These are phyloP conservation scores for Ottelia alismoides DNA, from an alignment of 106 monocot genomes.

Conservation along the genomic window DNA sequence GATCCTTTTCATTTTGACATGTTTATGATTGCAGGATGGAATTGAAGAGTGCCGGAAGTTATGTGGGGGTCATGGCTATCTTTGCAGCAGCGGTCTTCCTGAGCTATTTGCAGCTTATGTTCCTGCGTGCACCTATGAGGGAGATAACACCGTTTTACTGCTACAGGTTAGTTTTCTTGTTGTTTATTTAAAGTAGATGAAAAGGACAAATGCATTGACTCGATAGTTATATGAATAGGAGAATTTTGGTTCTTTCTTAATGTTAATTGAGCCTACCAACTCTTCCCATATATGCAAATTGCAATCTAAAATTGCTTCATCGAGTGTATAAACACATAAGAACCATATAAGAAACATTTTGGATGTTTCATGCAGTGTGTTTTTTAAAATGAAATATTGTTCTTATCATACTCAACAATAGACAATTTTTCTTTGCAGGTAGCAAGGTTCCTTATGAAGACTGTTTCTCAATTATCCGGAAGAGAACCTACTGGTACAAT, in stretches of 20 bases:
- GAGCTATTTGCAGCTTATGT: constrained; percentile 95
- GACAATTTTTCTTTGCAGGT: constrained; percentile 54
- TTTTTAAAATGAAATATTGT: too few species aligned
- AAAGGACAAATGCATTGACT: too few species aligned
- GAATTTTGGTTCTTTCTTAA: too few species aligned
- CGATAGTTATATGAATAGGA: too few species aligned
- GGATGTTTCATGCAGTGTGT: neutral
- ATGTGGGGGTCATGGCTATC: constrained; percentile 96
- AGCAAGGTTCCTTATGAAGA: constrained; percentile 94
- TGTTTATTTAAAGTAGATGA: too few species aligned
- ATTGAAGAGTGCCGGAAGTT: constrained; percentile 98
- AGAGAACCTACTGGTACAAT: constrained; percentile 61
- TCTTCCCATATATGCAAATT: too few species aligned
- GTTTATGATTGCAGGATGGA: constrained; percentile 48
- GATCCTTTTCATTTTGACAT: too few species aligned
- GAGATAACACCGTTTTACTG: constrained; percentile 82
- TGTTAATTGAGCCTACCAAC: too few species aligned
- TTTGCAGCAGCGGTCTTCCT: constrained; percentile 97
- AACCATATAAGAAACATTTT: too few species aligned
- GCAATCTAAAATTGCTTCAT: too few species aligned
- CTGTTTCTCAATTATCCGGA: constrained; percentile 70
- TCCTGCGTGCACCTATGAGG: constrained; percentile 95
- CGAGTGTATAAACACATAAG: too few species aligned
- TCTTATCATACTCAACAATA: too few species aligned
- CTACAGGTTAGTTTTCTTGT: constrained; percentile 45